Evolutionary conservation across 805 yeast genomes (phyloP), one percentile per base, ranked within the genome.

Genomic region (Teunomyces kruisii): DNA sequence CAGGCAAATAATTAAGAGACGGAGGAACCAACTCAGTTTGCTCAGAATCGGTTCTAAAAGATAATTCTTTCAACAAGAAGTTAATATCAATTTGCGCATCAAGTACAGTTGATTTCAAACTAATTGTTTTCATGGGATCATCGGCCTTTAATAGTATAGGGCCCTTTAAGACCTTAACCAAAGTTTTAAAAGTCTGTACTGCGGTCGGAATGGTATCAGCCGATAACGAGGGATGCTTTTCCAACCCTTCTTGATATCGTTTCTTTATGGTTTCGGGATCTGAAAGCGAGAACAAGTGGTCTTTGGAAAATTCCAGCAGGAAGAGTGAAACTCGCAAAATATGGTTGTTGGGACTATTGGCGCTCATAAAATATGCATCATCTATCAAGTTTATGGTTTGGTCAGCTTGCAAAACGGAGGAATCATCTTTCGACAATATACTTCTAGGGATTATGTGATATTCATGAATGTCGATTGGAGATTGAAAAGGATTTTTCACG

Each of bases 151-250:
- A 60, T 7, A 69, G 59, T 16, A 88, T 61, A 0, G 96, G 92
- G 1, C 89, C 91, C 50, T 73, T 79, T 39, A 88, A 65, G 7
- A 86, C 84, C 48, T 79, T 81, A 52, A 77, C 73, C 13, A 88
- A 56, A 0, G 88, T 84, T 40, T 70, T 68, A 16, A 86, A 67
- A 53, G 95, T 84, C 36, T 75, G 78, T 0, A 76, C 59, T 2
- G 82, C 76, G 3, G 79, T 65, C 0, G 95, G 91, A 1, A 63
- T 53, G 1, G 61, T 49, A 9, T 61, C 67, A 0, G 61, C 50
- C 0, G 67, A 58, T 17, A 62, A 65, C 37, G 47, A 32, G 4
- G 61, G 51, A 63, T 68, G 51, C 50, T 44, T 50, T 19, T 53
- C 55, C 15, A 64, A 59, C 22, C 47, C 42, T 4, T 68, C 64